Evolutionary conservation across 1,284 basidiomycete species (phyloP).

Genomic region (Baeospora myosura): DNA sequence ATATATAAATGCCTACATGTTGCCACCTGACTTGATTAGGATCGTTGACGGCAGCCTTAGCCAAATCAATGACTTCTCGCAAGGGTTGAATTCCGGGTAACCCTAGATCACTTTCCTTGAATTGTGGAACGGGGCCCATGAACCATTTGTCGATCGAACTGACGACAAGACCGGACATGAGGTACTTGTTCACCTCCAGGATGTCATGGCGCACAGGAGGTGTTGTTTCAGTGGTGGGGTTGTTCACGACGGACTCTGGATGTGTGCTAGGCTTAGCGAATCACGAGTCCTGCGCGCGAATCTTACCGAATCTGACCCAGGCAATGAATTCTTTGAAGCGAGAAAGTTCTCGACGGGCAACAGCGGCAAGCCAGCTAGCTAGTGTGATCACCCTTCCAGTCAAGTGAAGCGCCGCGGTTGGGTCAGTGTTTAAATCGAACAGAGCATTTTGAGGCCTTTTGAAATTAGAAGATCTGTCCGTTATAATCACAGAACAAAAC

Average conservation of each 20-base stretch:
- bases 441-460: constrained; percentile 40
- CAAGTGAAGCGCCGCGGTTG: constrained; percentile 45
- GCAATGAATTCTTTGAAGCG: constrained; percentile 71
- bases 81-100: constrained; percentile 35
- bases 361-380: constrained; percentile 59
- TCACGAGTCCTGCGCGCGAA: constrained; percentile 3
- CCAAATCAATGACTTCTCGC: constrained; percentile 36
- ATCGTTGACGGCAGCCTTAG: constrained; percentile 39
- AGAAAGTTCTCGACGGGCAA: constrained; percentile 56
- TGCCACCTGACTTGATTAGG: constrained; percentile 35
- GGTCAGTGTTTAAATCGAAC: constrained; percentile 44
- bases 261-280: not conserved
- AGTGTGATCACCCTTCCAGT: constrained; percentile 51
- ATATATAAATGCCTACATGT: constrained; percentile 28
- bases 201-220: constrained; percentile 59
- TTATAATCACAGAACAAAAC: constrained; percentile 18
- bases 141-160: constrained; percentile 77
- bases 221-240: constrained; percentile 37
- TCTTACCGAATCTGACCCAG: constrained; percentile 68
- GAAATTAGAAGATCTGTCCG: not conserved
- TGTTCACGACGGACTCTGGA: constrained; percentile 31
- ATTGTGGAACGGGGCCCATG: constrained; percentile 51
- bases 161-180: constrained; percentile 59
- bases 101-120: constrained; percentile 49
- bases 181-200: constrained; percentile 73